phyloP scores from a whole-genome alignment of 2,329 filamentous ascomycete species.

The Cytospora mali region DNA sequence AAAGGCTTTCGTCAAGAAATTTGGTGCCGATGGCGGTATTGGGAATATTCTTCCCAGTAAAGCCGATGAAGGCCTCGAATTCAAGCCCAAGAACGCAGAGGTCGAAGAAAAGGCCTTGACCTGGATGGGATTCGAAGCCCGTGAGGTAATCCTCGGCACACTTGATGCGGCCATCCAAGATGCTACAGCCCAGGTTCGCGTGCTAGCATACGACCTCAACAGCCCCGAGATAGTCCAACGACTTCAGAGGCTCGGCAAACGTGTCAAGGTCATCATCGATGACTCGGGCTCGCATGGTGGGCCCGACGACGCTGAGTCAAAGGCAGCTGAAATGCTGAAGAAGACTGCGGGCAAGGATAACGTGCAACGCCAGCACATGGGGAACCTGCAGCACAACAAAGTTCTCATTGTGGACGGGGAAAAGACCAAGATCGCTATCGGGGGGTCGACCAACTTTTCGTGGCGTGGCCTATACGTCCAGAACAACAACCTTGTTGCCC shows the following conservation, averaged over 20 bases:
- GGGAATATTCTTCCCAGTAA: slow-evolving; percentile 30
- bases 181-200: slow-evolving; percentile 30
- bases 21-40: slow-evolving; percentile 26
- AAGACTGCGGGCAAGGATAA: slow-evolving; percentile 28
- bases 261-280: slow-evolving; percentile 32
- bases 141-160: slow-evolving; percentile 28
- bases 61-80: slow-evolving; percentile 30
- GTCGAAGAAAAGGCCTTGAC: slow-evolving; percentile 29
- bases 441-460: slow-evolving; percentile 31
- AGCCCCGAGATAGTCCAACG: slow-evolving; percentile 31
- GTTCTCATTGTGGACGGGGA: slow-evolving; percentile 29
- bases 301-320: slow-evolving; percentile 26
- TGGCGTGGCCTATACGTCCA: slow-evolving; percentile 32
- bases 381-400: slow-evolving; percentile 31
- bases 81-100: slow-evolving; percentile 29
- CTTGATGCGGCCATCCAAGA: slow-evolving; percentile 31
- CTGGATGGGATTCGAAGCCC: slow-evolving; percentile 33
- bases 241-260: slow-evolving; percentile 28
- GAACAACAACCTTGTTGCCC: slow-evolving; percentile 30
- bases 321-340: slow-evolving; percentile 28
- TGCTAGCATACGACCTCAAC: slow-evolving; percentile 32
- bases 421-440: slow-evolving; percentile 30
- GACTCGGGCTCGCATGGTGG: slow-evolving; percentile 28
- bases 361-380: slow-evolving; percentile 32
- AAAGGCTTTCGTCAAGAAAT: slow-evolving; percentile 30